These are phyloP conservation scores for Botrytis deweyae DNA, from an alignment of 2,329 filamentous ascomycete species.

Conservation along the genomic window DNA sequence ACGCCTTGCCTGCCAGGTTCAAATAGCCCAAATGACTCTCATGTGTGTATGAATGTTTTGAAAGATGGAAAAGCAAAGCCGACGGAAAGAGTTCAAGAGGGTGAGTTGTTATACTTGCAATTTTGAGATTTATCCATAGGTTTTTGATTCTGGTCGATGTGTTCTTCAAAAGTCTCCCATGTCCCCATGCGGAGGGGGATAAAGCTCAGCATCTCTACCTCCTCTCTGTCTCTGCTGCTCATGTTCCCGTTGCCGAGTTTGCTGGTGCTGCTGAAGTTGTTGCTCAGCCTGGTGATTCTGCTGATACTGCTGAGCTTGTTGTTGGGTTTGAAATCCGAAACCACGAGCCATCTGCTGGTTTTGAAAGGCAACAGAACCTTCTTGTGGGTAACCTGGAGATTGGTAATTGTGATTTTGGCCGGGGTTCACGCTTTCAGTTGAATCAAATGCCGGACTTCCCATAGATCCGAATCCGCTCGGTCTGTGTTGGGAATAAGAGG, in stretches of 20 bases:
- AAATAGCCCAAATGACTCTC: constrained; percentile 6
- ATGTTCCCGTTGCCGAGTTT: background rate
- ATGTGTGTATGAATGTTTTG: background rate
- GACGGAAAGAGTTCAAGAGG: background rate
- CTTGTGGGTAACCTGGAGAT: background rate
- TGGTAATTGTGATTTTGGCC: background rate
- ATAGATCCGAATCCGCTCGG: background rate
- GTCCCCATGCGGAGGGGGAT: background rate
- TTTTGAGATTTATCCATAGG: background rate
- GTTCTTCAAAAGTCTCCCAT: background rate
- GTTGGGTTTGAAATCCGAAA: background rate
- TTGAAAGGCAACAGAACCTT: background rate
- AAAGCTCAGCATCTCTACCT: background rate
- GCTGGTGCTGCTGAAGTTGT: background rate
- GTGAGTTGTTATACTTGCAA: background rate
- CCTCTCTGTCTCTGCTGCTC: background rate
- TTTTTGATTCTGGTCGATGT: background rate
- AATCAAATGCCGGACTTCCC: background rate
- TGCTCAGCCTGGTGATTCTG: background rate
- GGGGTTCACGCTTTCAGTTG: background rate
- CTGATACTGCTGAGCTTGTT: background rate
- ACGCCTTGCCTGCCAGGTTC: constrained; percentile 10
- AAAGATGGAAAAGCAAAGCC: background rate
- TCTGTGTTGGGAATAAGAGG: background rate
- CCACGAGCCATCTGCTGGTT: background rate